Evolutionary conservation across 805 yeast genomes (phyloP).

Genomic region (Teunomyces kruisii): DNA sequence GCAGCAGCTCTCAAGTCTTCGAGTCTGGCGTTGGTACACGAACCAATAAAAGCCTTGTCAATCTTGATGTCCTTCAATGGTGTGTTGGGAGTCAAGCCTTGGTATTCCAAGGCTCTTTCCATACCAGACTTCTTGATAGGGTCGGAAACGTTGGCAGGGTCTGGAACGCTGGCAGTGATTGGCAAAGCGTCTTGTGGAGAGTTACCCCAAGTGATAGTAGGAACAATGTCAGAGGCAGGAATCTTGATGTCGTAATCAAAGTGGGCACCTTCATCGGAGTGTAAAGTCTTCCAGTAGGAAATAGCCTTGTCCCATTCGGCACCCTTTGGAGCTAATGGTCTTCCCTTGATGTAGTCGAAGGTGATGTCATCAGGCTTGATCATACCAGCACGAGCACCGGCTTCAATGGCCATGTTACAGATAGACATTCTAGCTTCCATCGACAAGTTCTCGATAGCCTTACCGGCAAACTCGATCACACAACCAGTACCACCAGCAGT

Average conservation of each 20-base stretch:
- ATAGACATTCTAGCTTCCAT: slow-evolving; percentile 99
- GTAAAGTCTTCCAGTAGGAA: slow-evolving; percentile 83
- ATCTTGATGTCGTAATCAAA: slow-evolving; percentile 84
- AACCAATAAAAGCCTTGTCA: slow-evolving; percentile 96
- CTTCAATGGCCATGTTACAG: slow-evolving; percentile 99
- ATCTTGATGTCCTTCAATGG: slow-evolving; percentile 72
- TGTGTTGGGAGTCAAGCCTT: slow-evolving; percentile 85
- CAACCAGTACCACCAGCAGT: slow-evolving; percentile 99
- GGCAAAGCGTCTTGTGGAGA: slow-evolving; percentile 99
- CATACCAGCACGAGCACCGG: slow-evolving; percentile 99
- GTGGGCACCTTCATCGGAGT: slow-evolving; percentile 85
- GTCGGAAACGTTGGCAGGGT: slow-evolving; percentile 71
- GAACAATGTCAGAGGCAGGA: slow-evolving; percentile 81
- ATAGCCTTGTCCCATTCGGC: slow-evolving; percentile 95
- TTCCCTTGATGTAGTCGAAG: slow-evolving; percentile 83
- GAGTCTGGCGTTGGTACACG: slow-evolving; percentile 96
- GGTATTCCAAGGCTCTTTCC: slow-evolving; percentile 88
- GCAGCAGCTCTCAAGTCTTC: slow-evolving; percentile 98
- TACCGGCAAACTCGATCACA: slow-evolving; percentile 96
- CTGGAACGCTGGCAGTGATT: slow-evolving; percentile 86
- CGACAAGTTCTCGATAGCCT: slow-evolving; percentile 83
- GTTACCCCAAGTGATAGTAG: slow-evolving; percentile 99
- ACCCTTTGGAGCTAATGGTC: slow-evolving; percentile 94
- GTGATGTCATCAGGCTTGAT: slow-evolving; percentile 92
- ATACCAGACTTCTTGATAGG: slow-evolving; percentile 79